Base-by-base conservation (phyloP, 2,329 filamentous ascomycete species). In the Alternaria sp. region DNA sequence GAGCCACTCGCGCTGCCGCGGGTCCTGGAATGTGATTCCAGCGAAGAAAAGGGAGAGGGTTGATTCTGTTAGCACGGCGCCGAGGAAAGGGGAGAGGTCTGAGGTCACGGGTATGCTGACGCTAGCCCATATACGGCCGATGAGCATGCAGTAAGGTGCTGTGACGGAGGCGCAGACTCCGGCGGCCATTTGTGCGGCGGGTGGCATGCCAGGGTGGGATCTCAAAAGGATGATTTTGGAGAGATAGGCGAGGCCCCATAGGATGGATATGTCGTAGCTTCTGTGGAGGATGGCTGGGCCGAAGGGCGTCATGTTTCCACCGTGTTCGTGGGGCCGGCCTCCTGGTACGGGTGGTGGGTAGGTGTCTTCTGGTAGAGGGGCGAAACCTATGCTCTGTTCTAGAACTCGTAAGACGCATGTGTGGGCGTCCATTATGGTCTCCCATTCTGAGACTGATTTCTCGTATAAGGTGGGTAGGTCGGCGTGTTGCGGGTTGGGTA, bases 221-320 rank as follows among this genome's bases (percentile, higher is more conserved):
- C 96, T 87, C 63, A 95, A 85, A n/a, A 96, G 86, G 58, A 94
- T 86, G 61, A 98, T 95, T 50, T 93, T 86, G 0, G 90, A 90
- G 84, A 95, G 92, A 79, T 97, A 92, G 78, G 92, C 94, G 68
- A 94, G 91, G 75, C 92, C 89, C 93, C 94, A 97, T 21, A 97
- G 85, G 33, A 92, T 91, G 3, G 92, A 92, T 66, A 98, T 91
- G n/a, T 91, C 90, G 77, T 93, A 95, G 2, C 92, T 95, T 28
- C 92, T 88, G 76, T 97, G 97, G 67, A 93, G 89, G 7, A 94
- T 82, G 0, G 92, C 91, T 3, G 88, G 87, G 0, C 96, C 95
- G 74, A 97, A 99, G 0, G 95, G 93, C 2, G 93, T 90, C 66
- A 71, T 76, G 28, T 71, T 76, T n/a, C 70, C 30, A 8, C 30